phyloP scores from a whole-genome alignment of 257 asterid genomes.

The Eustoma russellianum region DNA sequence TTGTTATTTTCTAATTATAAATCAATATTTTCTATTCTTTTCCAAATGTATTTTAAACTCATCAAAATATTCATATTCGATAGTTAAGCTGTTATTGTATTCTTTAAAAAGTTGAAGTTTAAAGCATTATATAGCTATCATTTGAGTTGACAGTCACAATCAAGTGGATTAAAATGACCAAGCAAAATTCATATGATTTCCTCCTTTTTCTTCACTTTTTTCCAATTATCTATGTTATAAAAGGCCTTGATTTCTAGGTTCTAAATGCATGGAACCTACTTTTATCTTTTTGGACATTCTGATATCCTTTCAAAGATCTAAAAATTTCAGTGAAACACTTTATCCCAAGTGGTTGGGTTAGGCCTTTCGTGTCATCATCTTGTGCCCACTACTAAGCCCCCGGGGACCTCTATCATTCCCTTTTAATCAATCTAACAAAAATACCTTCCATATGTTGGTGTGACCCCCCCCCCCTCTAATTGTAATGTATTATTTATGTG shows the following conservation, averaged over 20 bases:
- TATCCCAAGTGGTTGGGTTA: constrained; percentile 10
- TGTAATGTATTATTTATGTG: no score
- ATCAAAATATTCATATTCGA: no score
- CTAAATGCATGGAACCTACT: not conserved
- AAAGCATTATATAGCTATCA: not conserved
- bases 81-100: no score
- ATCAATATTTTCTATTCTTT: no score
- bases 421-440: no score
- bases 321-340: constrained; percentile 4
- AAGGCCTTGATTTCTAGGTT: not conserved
- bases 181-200: not conserved
- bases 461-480: no score
- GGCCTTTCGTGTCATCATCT: constrained; percentile 9
- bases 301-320: not conserved
- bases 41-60: no score
- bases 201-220: no score
- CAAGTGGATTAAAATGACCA: not conserved
- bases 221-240: not conserved
- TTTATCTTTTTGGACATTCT: not conserved
- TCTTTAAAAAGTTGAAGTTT: constrained; percentile 3
- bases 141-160: constrained; percentile 2
- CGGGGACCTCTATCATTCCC: no score
- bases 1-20: no score
- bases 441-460: no score
- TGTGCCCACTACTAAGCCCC: not conserved